Evolutionary conservation across 2,329 filamentous ascomycete genomes (phyloP).

Genomic region (Lachnellula cervina): DNA sequence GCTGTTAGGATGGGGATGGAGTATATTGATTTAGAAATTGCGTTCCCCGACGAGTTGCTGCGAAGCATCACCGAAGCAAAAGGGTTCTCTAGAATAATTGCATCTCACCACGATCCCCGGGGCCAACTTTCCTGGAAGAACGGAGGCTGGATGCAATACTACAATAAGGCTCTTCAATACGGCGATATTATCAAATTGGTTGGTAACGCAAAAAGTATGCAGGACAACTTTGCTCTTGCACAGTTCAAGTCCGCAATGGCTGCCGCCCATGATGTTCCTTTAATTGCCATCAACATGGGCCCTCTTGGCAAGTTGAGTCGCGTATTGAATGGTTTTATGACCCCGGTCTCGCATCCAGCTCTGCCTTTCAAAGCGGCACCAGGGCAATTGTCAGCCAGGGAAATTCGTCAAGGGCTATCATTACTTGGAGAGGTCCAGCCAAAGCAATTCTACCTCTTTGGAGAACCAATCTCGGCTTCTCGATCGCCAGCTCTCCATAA

Average conservation of each 20-base stretch:
- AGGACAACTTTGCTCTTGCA: slow-evolving; percentile 82
- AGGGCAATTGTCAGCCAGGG: slow-evolving; percentile 83
- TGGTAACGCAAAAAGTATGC: slow-evolving; percentile 67
- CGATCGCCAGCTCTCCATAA: slow-evolving; percentile 90
- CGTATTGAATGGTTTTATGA: slow-evolving; percentile 88
- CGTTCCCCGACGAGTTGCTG: slow-evolving; percentile 72
- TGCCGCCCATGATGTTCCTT: slow-evolving; percentile 67
- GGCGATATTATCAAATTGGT: slow-evolving; percentile 95
- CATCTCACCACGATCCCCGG: slow-evolving; percentile 87
- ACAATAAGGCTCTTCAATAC: slow-evolving; percentile 84
- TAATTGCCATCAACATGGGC: slow-evolving; percentile 97
- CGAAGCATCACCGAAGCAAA: slow-evolving; percentile 60
- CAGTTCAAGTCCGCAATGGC: slow-evolving; percentile 76
- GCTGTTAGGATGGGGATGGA: slow-evolving; percentile 83
- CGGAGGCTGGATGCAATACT: slow-evolving; percentile 85
- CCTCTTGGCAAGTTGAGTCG: slow-evolving; percentile 80
- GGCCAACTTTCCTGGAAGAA: slow-evolving; percentile 81
- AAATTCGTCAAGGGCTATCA: slow-evolving; percentile 75
- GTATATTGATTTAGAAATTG: slow-evolving; percentile 90
- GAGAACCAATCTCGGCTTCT: slow-evolving; percentile 75
- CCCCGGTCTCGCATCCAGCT: slow-evolving; percentile 83
- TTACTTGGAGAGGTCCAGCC: slow-evolving; percentile 73
- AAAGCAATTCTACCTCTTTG: slow-evolving; percentile 81
- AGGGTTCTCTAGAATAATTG: slow-evolving; percentile 77
- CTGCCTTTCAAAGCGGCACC: slow-evolving; percentile 93